These are phyloP conservation scores for Colletotrichum neosansevieriae DNA, from an alignment of 2,329 filamentous ascomycete species.

Conservation along the genomic window DNA sequence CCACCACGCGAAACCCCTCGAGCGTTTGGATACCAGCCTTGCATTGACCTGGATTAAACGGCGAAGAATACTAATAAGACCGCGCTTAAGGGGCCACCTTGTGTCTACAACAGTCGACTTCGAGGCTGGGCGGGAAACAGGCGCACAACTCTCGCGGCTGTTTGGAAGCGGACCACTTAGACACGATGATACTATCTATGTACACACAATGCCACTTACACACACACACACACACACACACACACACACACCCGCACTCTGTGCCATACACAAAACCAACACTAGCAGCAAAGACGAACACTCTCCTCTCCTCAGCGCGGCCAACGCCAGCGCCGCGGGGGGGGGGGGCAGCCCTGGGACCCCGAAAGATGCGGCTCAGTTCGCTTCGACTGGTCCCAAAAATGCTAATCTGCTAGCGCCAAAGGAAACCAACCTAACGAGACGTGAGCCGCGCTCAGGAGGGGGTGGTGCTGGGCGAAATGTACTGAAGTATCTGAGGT, in stretches of 20 bases:
- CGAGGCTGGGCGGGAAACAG: slow-evolving; percentile 13
- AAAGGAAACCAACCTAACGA: slow-evolving; percentile 13
- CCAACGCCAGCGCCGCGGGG: not conserved
- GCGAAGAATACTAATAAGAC: not conserved
- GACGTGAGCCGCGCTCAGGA: not conserved
- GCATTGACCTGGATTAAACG: not conserved
- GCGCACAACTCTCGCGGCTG: slow-evolving; percentile 10
- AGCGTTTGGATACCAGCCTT: not conserved
- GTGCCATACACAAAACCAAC: not conserved
- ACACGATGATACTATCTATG: not conserved
- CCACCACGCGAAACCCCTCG: not conserved
- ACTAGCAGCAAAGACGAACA: not conserved
- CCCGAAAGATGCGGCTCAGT: slow-evolving; percentile 22
- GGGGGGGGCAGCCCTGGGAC: slow-evolving; percentile 12
- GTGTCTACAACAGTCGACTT: not conserved
- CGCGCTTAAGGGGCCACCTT: slow-evolving; percentile 14
- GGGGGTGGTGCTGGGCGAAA: too few species aligned
- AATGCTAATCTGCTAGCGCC: not conserved
- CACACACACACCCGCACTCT: too few species aligned
- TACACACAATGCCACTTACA: slow-evolving; percentile 3
- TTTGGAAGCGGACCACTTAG: not conserved
- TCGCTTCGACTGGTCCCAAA: not conserved
- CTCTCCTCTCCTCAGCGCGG: not conserved
- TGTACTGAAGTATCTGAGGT: too few species aligned
- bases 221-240: too few species aligned